These are phyloP conservation scores for Arthrinium phaeospermum DNA, from an alignment of 2,329 filamentous ascomycete species.

Conservation along the genomic window DNA sequence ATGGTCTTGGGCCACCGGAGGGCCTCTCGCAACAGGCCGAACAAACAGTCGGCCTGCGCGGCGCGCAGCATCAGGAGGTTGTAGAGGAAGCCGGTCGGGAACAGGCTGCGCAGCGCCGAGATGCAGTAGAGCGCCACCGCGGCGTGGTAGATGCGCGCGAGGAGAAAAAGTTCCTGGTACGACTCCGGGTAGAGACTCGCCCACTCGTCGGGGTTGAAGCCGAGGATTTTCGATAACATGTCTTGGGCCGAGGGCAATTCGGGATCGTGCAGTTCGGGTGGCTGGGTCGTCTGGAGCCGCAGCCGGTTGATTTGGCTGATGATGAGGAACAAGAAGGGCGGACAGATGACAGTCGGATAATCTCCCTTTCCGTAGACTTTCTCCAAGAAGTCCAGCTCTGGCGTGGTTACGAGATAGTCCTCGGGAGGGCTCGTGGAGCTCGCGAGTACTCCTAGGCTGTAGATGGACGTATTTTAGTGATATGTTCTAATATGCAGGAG, in stretches of 20 bases:
- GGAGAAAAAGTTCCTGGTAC: slow-evolving; percentile 35
- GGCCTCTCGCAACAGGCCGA: slow-evolving; percentile 32
- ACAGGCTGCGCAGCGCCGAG: slow-evolving; percentile 37
- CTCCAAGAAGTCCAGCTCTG: slow-evolving; percentile 31
- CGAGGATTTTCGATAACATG: slow-evolving; percentile 31
- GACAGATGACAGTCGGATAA: slow-evolving; percentile 34
- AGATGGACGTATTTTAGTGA: neutral
- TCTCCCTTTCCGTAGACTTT: slow-evolving; percentile 27
- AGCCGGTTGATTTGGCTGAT: slow-evolving; percentile 39
- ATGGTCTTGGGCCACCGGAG: slow-evolving; percentile 28
- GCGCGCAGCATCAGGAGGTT: slow-evolving; percentile 19
- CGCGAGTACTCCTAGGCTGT: slow-evolving; percentile 37
- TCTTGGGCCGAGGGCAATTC: slow-evolving; percentile 25
- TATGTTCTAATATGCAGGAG: neutral
- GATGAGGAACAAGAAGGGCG: slow-evolving; percentile 33
- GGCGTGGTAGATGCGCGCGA: slow-evolving; percentile 38
- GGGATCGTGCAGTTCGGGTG: neutral
- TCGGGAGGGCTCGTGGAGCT: slow-evolving; percentile 41
- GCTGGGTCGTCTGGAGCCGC: slow-evolving; percentile 28
- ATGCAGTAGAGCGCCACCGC: slow-evolving; percentile 36
- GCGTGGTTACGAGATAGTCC: slow-evolving; percentile 28
- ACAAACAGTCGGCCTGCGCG: slow-evolving; percentile 29
- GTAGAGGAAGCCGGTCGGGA: slow-evolving; percentile 29
- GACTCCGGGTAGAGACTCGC: slow-evolving; percentile 28
- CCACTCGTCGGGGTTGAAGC: slow-evolving; percentile 39